Evolutionary conservation across 2,329 filamentous ascomycete species (phyloP), one percentile per base, ranked within the genome.

Genomic region (Botryotinia globosa): DNA sequence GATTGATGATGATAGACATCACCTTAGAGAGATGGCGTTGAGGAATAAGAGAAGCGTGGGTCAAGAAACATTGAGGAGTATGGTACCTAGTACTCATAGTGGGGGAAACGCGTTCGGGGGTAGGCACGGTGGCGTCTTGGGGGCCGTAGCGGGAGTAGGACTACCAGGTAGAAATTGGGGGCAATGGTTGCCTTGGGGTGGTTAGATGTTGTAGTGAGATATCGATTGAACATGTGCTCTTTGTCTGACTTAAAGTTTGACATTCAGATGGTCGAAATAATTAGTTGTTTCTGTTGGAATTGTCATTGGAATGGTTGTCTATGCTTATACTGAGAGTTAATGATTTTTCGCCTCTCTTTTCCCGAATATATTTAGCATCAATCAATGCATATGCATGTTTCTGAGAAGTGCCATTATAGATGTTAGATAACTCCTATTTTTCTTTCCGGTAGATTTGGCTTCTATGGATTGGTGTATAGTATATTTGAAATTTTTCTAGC

Each of bases 31-130:
- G 37, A 62, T 75, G 32, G 77, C 76, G 0, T 34, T 78, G 42
- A 75, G 72, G 51, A 77, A 77, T 54, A 75, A 78, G 64, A 75
- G 77, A 42, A 77, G 75, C 66, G 68, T 77, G 16, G 76, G 77
- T 0, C 73, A 73, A 20, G 76, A 78, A 67, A 76, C 74, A 0
- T 58, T 77, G 70, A 73, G 74, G 45, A 77, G 77, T 63, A 75
- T 77, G 42, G 76, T 74, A 3, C 75, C 76, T 37, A 77, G 76
- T 67, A 64, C 75, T 25, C 74, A 73, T 69, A 64, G 73, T 51
- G 74, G 72, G 44, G 74, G 72, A 1, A 73, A 69, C 25, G 61
- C 29, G 18, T 56, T 68, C 54, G 65, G 34, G 12, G 14, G 22
- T 18, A 39, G 34, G 45, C 58, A 54, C 7, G 37, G 59, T 51